phyloP scores from a whole-genome alignment of 768 basidiomycete species.

The Suillus fuscotomentosus region DNA sequence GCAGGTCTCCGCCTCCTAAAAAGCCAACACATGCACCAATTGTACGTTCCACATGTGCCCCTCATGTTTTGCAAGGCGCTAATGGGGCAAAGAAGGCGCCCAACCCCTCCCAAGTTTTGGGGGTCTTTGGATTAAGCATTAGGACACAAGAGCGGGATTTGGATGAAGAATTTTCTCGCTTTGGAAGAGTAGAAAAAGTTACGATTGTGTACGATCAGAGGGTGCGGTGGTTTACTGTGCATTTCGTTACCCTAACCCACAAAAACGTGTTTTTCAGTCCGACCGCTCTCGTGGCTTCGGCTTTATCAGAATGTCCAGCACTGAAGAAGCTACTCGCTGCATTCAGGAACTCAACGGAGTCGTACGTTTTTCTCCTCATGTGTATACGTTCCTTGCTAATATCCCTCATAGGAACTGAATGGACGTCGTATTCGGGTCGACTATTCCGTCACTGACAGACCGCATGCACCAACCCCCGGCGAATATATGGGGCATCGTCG shows the following conservation, averaged over 20 bases:
- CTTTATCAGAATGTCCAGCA: constrained; percentile 89
- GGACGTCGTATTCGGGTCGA: constrained; percentile 96
- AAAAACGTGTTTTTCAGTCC: constrained; percentile 48
- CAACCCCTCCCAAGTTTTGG: constrained; percentile 84
- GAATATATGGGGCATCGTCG: constrained; percentile 96
- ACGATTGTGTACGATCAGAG: constrained; percentile 96
- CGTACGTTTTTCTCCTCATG: constrained; percentile 44
- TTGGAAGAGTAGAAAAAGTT: constrained; percentile 91
- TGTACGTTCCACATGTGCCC: constrained; percentile 44
- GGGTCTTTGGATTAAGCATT: constrained; percentile 98
- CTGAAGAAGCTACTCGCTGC: constrained; percentile 87
- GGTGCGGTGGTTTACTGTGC: constrained; percentile 45
- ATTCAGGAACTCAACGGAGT: constrained; percentile 91
- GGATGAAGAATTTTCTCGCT: constrained; percentile 89
- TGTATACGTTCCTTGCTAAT: constrained; percentile 10
- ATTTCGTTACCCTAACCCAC: constrained; percentile 19
- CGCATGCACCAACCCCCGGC: constrained; percentile 95
- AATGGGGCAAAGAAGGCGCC: constrained; percentile 66
- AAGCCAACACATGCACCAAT: constrained; percentile 72
- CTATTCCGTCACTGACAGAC: constrained; percentile 90
- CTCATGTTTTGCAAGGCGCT: constrained; percentile 26
- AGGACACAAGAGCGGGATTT: constrained; percentile 92
- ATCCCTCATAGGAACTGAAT: constrained; percentile 71
- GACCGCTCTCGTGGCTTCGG: constrained; percentile 98
- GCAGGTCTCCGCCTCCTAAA: constrained; percentile 59